phyloP scores from a whole-genome alignment of 2,329 filamentous ascomycete species.

The Tympanopsis confertula region DNA sequence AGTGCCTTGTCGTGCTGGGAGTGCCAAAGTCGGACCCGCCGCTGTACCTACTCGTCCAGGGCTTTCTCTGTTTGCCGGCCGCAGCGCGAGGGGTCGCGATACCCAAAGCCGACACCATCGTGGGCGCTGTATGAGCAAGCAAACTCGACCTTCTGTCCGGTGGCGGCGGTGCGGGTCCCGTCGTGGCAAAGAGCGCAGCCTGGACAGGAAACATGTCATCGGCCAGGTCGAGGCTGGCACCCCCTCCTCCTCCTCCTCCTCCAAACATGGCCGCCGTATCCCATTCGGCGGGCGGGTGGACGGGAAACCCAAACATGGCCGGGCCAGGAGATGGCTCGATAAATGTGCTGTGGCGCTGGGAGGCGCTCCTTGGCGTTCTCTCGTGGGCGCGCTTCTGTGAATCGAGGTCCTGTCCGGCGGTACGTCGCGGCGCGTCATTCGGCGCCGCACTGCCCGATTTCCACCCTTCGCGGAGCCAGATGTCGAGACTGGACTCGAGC shows the following conservation, averaged over 20 bases:
- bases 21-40: neutral
- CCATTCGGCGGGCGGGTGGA: slow-evolving; percentile 28
- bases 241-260: slow-evolving; percentile 18
- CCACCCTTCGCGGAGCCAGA: slow-evolving; percentile 43
- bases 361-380: neutral
- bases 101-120: too few species aligned
- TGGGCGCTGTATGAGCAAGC: too few species aligned
- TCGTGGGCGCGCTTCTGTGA: neutral
- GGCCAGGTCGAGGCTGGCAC: slow-evolving; percentile 26
- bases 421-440: too few species aligned
- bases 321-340: neutral
- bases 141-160: too few species aligned
- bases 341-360: neutral
- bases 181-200: slow-evolving; percentile 21
- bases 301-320: slow-evolving; percentile 33
- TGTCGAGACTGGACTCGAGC: slow-evolving; percentile 37
- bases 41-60: too few species aligned
- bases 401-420: too few species aligned
- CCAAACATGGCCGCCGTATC: slow-evolving; percentile 34
- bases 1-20: neutral
- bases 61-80: too few species aligned
- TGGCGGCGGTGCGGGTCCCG: slow-evolving; percentile 28
- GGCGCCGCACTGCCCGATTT: slow-evolving; percentile 25
- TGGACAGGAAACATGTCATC: slow-evolving; percentile 32
- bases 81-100: too few species aligned